phyloP scores from a whole-genome alignment of 2,329 filamentous ascomycete species.

The Apiospora rasikravindrae region DNA sequence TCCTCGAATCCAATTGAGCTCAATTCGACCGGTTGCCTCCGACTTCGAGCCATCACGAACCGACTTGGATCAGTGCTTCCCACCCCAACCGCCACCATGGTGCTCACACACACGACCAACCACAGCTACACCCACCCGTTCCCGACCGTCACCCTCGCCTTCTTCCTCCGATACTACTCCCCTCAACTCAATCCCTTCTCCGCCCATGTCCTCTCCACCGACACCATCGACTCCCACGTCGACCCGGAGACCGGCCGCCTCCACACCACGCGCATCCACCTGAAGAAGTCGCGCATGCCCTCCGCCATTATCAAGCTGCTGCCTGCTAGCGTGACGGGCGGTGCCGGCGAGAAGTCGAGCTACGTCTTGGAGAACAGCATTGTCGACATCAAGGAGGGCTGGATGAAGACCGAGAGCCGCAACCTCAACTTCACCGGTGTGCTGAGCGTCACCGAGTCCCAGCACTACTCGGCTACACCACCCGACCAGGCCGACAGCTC shows the following conservation, averaged over 20 bases:
- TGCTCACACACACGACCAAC: slow-evolving; percentile 68
- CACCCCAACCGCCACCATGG: slow-evolving; percentile 47
- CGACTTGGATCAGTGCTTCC: background rate
- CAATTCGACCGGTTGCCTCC: background rate
- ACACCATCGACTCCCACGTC: slow-evolving; percentile 77
- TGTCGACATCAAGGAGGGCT: slow-evolving; percentile 79
- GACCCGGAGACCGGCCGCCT: slow-evolving; percentile 76
- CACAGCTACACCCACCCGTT: slow-evolving; percentile 82
- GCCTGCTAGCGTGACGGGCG: slow-evolving; percentile 71
- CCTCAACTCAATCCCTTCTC: slow-evolving; percentile 77
- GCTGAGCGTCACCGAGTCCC: slow-evolving; percentile 77
- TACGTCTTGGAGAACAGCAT: slow-evolving; percentile 83
- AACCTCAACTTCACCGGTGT: slow-evolving; percentile 86
- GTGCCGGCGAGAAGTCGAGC: slow-evolving; percentile 70
- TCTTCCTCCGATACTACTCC: slow-evolving; percentile 84
- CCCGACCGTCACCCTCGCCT: slow-evolving; percentile 84
- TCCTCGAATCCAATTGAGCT: background rate
- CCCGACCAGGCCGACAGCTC: slow-evolving; percentile 45
- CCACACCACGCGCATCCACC: slow-evolving; percentile 78
- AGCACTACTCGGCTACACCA: slow-evolving; percentile 62
- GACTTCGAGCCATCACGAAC: background rate
- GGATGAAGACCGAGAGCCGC: slow-evolving; percentile 81
- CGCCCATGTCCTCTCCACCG: slow-evolving; percentile 81
- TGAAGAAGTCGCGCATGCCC: slow-evolving; percentile 82
- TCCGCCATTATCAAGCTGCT: slow-evolving; percentile 76